These are phyloP conservation scores for Ophiognomonia clavigignenti-juglandacearum DNA, from an alignment of 2,329 filamentous ascomycete species.

Conservation along the genomic window DNA sequence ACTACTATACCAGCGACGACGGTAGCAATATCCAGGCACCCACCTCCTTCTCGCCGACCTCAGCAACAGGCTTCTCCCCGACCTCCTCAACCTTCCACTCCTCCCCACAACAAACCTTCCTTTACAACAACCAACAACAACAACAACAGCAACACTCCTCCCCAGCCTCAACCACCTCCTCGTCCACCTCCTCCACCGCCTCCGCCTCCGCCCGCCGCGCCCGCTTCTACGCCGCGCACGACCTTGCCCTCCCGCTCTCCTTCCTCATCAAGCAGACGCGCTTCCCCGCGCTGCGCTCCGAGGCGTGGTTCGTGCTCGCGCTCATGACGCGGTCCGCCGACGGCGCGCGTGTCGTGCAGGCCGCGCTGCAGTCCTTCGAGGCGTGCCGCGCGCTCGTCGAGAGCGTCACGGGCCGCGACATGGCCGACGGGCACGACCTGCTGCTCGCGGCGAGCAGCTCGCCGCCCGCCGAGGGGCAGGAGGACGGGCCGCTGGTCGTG, in stretches of 20 bases:
- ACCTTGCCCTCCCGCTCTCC: slow-evolving; percentile 37
- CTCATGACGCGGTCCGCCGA: slow-evolving; percentile 50
- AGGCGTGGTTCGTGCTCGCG: slow-evolving; percentile 59
- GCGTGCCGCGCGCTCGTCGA: slow-evolving; percentile 40
- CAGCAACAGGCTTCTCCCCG: not conserved
- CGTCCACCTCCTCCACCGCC: not conserved
- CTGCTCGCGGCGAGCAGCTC: slow-evolving; percentile 2
- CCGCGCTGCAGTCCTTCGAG: slow-evolving; percentile 36
- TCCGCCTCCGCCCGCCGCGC: slow-evolving; percentile 18
- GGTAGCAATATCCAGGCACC: not conserved
- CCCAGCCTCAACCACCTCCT: not conserved
- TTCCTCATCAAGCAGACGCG: slow-evolving; percentile 53
- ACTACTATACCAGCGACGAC: not conserved
- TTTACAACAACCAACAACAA: not conserved
- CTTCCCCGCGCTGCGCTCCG: slow-evolving; percentile 55
- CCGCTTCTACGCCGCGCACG: slow-evolving; percentile 42
- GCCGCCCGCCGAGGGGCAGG: not conserved
- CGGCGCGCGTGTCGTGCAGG: slow-evolving; percentile 41
- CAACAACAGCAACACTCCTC: not conserved
- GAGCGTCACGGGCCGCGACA: slow-evolving; percentile 42
- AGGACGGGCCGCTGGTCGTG: slow-evolving; percentile 1
- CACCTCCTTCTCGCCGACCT: slow-evolving; percentile 2
- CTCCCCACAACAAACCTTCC: no score
- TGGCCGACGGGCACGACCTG: slow-evolving; percentile 20
- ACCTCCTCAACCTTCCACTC: not conserved